These are phyloP conservation scores for Leccinum longicurvipes DNA, from an alignment of 768 basidiomycete species.

Conservation along the genomic window DNA sequence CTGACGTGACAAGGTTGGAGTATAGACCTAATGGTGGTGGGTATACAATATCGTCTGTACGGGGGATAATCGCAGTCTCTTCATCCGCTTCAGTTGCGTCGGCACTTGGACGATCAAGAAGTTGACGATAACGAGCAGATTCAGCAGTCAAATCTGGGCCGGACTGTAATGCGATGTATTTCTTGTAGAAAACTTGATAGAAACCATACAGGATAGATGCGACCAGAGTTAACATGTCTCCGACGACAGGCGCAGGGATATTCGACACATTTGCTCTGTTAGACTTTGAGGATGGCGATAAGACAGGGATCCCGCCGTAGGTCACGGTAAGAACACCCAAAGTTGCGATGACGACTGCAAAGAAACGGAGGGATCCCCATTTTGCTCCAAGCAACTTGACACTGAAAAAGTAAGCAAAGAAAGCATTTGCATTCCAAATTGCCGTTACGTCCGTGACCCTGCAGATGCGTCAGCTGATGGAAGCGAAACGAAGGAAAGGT, in stretches of 20 bases:
- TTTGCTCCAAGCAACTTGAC: constrained; percentile 61
- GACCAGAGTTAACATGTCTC: constrained; percentile 69
- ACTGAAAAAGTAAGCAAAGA: constrained; percentile 89
- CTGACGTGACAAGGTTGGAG: constrained; percentile 75
- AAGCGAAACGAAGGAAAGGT: neutral
- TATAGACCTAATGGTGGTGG: constrained; percentile 81
- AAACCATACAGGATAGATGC: constrained; percentile 72
- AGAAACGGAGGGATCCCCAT: constrained; percentile 62
- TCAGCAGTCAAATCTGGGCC: constrained; percentile 51
- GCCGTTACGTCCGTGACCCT: constrained; percentile 85
- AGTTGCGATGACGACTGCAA: constrained; percentile 78
- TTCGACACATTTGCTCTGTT: neutral
- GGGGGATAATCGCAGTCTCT: constrained; percentile 11
- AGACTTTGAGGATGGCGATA: constrained; percentile 19
- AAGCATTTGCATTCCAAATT: constrained; percentile 87
- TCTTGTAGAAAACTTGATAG: constrained; percentile 86
- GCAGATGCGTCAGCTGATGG: constrained; percentile 8
- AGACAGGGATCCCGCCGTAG: constrained; percentile 61
- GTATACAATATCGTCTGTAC: constrained; percentile 38
- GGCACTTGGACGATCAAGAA: constrained; percentile 39
- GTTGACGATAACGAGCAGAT: constrained; percentile 39
- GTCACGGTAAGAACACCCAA: constrained; percentile 77
- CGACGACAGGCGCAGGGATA: constrained; percentile 56
- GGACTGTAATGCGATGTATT: constrained; percentile 66
- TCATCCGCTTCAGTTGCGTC: constrained; percentile 23